phyloP scores from a whole-genome alignment of 2,329 filamentous ascomycete species.

The Coniosporium tulheliwenetii region DNA sequence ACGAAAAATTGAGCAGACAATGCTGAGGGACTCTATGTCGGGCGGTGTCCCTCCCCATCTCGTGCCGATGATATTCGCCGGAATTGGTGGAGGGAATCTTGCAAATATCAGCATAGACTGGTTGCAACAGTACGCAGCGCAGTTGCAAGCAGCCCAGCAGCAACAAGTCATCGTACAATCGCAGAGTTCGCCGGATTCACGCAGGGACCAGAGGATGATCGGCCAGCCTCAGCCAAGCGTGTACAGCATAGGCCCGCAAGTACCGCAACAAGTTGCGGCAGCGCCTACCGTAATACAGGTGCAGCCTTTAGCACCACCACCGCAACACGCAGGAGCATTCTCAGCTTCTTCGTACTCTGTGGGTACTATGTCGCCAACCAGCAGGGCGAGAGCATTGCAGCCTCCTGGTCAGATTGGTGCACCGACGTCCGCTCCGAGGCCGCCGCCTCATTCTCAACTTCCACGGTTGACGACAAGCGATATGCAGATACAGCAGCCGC shows the following conservation, averaged over 20 bases:
- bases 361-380: conserved; percentile 15
- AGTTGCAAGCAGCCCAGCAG: conserved; percentile 27
- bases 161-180: conserved; percentile 24
- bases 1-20: conserved; percentile 35
- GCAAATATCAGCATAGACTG: conserved; percentile 32
- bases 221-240: conserved; percentile 18
- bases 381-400: conserved; percentile 15
- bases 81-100: conserved; percentile 31
- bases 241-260: conserved; percentile 15
- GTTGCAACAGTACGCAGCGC: conserved; percentile 32
- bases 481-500: conserved; percentile 32
- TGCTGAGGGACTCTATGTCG: conserved; percentile 35
- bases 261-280: conserved; percentile 15
- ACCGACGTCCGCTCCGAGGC: conserved; percentile 26
- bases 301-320: conserved; percentile 17
- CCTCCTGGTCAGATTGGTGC: conserved; percentile 12
- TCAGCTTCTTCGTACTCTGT: conserved; percentile 16
- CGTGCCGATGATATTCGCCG: conserved; percentile 38
- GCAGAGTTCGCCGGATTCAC: conserved; percentile 21
- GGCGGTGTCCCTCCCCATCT: conserved; percentile 35
- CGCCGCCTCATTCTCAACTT: conserved; percentile 29
- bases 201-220: conserved; percentile 26
- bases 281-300: conserved; percentile 18
- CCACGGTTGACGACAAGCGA: conserved; percentile 37
- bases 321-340: conserved; percentile 20